These are phyloP conservation scores for Aulographum hederae DNA, from an alignment of 2,329 filamentous ascomycete species.

Conservation along the genomic window DNA sequence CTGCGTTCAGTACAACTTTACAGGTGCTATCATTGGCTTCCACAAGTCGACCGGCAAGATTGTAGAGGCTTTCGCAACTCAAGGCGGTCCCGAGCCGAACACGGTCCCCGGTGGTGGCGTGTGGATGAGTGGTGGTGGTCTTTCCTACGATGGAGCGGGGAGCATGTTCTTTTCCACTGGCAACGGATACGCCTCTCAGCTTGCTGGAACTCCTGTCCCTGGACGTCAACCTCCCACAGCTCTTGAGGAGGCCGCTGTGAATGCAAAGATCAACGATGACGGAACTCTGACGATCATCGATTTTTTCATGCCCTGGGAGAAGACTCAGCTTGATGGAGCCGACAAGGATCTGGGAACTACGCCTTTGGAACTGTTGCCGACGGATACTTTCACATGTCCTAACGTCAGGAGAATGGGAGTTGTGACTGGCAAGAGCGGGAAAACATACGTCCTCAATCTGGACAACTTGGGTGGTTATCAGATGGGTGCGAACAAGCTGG, in stretches of 20 bases:
- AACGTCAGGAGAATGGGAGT: conserved; percentile 28
- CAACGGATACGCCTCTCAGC: conserved; percentile 30
- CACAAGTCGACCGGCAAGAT: conserved; percentile 26
- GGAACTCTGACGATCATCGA: conserved; percentile 26
- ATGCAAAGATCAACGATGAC: conserved; percentile 26
- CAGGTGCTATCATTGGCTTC: conserved; percentile 30
- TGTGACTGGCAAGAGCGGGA: conserved; percentile 31
- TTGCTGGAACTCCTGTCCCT: conserved; percentile 23
- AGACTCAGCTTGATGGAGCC: conserved; percentile 28
- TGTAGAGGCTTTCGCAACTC: conserved; percentile 25
- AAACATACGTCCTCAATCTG: conserved; percentile 30
- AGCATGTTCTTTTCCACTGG: conserved; percentile 30
- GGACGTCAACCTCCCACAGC: conserved; percentile 26
- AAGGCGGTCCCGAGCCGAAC: conserved; percentile 23
- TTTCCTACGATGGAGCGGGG: conserved; percentile 27
- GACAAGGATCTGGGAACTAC: conserved; percentile 31
- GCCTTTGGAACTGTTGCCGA: conserved; percentile 25
- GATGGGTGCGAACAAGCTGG: conserved; percentile 23
- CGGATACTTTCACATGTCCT: conserved; percentile 23
- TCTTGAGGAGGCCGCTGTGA: conserved; percentile 30
- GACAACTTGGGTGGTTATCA: conserved; percentile 32
- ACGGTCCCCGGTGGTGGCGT: conserved; percentile 21
- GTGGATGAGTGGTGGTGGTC: conserved; percentile 32
- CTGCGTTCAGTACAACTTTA: conserved; percentile 33
- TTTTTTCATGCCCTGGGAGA: conserved; percentile 34